Conservation (phyloP, 495 filamentous ascomycete species). For the Evansstolkia leycettana region DNA sequence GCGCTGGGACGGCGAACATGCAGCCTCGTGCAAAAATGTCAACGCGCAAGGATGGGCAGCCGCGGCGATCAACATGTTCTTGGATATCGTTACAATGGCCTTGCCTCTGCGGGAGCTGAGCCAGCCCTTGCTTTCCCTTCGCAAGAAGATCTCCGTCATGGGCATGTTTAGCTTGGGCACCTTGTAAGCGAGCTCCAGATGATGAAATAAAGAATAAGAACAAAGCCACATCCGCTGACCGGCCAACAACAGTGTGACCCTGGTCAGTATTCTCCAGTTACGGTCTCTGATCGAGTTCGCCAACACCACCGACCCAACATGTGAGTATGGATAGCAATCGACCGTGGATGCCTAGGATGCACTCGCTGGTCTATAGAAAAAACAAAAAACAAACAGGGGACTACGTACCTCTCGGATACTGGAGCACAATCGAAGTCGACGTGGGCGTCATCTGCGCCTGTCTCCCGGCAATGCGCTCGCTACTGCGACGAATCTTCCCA, state of each 20-base stretch:
- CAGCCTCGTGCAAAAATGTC: slow-evolving; percentile 27
- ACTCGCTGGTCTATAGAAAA: not conserved
- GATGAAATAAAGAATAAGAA: not conserved
- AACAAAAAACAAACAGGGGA: slow-evolving; percentile 15
- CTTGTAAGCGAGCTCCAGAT: slow-evolving; percentile 14
- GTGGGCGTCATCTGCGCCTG: slow-evolving; percentile 24
- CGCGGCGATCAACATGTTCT: slow-evolving; percentile 30
- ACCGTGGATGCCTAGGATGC: not conserved
- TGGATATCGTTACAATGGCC: slow-evolving; percentile 34
- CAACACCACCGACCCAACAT: slow-evolving; percentile 17
- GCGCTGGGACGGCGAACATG: slow-evolving; percentile 23
- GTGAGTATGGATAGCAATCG: slow-evolving; percentile 11
- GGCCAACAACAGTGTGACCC: slow-evolving; percentile 14
- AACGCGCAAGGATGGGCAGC: slow-evolving; percentile 28
- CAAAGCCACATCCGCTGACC: not conserved
- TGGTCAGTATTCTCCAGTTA: slow-evolving; percentile 23
- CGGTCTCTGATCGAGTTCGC: slow-evolving; percentile 21
- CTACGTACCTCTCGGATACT: slow-evolving; percentile 20
- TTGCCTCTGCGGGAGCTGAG: slow-evolving; percentile 26
- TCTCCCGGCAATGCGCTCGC: slow-evolving; percentile 18
- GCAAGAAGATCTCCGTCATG: slow-evolving; percentile 21
- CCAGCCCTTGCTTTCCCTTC: slow-evolving; percentile 15
- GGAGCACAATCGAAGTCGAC: slow-evolving; percentile 22
- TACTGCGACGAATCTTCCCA: slow-evolving; percentile 15
- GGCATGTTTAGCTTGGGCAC: slow-evolving; percentile 25